Conservation (phyloP, 352 stramenopile species). For the Pythium dissimile region DNA sequence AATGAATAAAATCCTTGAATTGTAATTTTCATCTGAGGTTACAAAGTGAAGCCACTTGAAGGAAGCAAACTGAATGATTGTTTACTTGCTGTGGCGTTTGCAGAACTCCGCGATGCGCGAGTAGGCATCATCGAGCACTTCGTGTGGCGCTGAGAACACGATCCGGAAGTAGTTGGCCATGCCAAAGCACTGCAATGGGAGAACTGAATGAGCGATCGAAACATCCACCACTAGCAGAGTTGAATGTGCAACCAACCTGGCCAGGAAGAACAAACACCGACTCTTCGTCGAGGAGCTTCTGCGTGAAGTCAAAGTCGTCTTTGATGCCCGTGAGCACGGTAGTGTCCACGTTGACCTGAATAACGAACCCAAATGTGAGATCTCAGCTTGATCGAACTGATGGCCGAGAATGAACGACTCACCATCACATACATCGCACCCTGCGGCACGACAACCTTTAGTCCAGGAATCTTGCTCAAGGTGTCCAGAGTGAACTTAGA, state of each 20-base stretch:
- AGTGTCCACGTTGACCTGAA: conserved; percentile 36
- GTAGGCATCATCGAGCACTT: conserved; percentile 65
- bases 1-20: conserved; percentile 6
- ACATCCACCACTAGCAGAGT: background rate
- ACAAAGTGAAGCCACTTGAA: conserved; percentile 1
- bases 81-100: conserved; percentile 34
- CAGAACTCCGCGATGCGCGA: conserved; percentile 57
- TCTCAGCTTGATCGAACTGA: too few species aligned
- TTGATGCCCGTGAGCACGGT: conserved; percentile 73
- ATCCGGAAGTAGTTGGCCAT: conserved; percentile 76
- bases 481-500: conserved; percentile 75
- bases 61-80: background rate
- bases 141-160: conserved; percentile 63
- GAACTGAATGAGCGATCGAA: background rate
- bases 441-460: conserved; percentile 87
- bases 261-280: conserved; percentile 95
- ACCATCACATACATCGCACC: conserved; percentile 96
- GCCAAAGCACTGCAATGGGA: conserved; percentile 38
- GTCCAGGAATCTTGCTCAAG: conserved; percentile 72
- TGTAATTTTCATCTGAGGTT: background rate
- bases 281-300: conserved; percentile 93
- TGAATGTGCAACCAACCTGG: conserved; percentile 25
- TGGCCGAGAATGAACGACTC: too few species aligned
- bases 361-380: background rate
- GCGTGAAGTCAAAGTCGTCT: conserved; percentile 93